Evolutionary conservation across 257 asterid genomes (phyloP).

Genomic region (Ophiorrhiza pumila): DNA sequence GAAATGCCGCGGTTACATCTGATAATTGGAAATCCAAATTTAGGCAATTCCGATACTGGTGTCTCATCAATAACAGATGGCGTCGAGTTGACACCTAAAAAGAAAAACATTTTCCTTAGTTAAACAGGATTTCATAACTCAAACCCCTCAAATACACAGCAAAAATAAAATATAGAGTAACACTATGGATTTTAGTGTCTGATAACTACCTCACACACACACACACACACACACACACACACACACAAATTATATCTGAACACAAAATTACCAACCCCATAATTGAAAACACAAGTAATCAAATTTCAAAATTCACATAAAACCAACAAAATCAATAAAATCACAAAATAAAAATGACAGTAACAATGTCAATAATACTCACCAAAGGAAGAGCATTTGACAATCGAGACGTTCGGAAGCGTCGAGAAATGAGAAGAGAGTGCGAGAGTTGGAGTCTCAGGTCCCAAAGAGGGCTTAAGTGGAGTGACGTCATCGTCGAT

Average conservation of each 20-base stretch:
- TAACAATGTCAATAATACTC: not conserved
- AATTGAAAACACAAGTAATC: not conserved
- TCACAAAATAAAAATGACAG: not conserved
- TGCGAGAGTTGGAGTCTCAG: conserved; percentile 57
- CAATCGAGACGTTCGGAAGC: conserved; percentile 31
- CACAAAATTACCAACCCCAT: no score
- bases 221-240: no score
- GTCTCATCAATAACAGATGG: conserved; percentile 60
- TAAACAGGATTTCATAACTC: not conserved
- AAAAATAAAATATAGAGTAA: not conserved
- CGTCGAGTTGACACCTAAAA: conserved; percentile 32
- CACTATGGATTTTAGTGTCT: not conserved
- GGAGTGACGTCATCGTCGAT: conserved; percentile 74
- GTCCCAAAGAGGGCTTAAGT: conserved; percentile 20
- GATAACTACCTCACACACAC: not conserved
- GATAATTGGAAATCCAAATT: conserved; percentile 25
- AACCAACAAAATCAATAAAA: not conserved
- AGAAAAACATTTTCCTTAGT: not conserved
- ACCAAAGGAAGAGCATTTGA: conserved; percentile 44
- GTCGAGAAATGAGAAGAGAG: conserved; percentile 26
- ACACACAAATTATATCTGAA: no score
- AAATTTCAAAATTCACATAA: not conserved
- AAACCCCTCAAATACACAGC: not conserved
- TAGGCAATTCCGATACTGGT: conserved; percentile 48
- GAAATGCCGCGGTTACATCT: conserved; percentile 30